Conservation (phyloP, 2,329 filamentous ascomycete species). For the Alternaria ethzedia region DNA sequence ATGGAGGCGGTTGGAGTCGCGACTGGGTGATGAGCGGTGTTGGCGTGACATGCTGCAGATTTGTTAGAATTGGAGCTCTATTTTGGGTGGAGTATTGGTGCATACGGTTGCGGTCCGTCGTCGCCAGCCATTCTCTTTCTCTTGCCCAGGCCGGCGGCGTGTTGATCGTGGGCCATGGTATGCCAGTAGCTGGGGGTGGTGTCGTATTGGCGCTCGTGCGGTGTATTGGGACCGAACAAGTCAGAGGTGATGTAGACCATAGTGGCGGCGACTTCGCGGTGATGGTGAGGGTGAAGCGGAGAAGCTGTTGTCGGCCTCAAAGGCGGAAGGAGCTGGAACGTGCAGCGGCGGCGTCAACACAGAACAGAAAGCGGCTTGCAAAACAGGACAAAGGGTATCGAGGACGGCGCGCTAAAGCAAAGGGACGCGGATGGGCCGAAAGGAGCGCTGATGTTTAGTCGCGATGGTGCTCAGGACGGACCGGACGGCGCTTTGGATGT, state of each 20-base stretch:
- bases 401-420: neutral
- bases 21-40: conserved; percentile 18
- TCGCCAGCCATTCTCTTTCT: conserved; percentile 33
- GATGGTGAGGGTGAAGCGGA: conserved; percentile 11
- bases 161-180: conserved; percentile 28
- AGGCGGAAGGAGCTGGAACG: conserved; percentile 5
- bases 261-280: conserved; percentile 18
- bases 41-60: conserved; percentile 8
- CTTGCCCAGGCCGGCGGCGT: conserved; percentile 34
- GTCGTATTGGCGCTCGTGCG: conserved; percentile 15
- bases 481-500: neutral
- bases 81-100: neutral
- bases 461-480: neutral
- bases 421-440: neutral
- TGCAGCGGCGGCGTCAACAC: conserved; percentile 3
- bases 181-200: conserved; percentile 18
- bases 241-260: conserved; percentile 49
- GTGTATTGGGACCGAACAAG: conserved; percentile 35
- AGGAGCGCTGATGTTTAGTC: neutral
- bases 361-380: neutral
- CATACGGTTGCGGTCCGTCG: conserved; percentile 20
- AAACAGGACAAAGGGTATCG: neutral
- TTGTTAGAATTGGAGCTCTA: conserved; percentile 3
- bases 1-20: conserved; percentile 17
- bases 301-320: conserved; percentile 10